Evolutionary conservation across 2,329 filamentous ascomycete species (phyloP).

Genomic region (Chaetoscypha palmicola): DNA sequence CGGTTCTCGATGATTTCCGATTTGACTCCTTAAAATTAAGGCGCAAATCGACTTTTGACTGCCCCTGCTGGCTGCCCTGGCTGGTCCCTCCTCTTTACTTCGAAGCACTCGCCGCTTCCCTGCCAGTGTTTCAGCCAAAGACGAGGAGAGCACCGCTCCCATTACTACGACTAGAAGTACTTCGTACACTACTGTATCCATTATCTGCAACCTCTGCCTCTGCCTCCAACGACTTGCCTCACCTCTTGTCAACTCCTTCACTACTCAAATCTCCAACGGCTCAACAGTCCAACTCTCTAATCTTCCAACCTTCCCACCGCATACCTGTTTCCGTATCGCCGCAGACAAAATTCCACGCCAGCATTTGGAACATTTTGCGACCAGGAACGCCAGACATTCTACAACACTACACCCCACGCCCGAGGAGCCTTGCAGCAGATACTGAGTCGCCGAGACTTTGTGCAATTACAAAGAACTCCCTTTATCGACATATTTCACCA

Average conservation of each 20-base stretch:
- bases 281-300: background rate
- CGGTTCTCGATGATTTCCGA: too few relatives aligned
- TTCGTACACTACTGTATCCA: too few relatives aligned
- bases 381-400: constrained; percentile 2
- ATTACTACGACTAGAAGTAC: too few relatives aligned
- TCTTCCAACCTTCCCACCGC: too few relatives aligned
- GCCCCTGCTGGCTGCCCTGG: too few relatives aligned
- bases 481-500: background rate
- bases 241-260: background rate
- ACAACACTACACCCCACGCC: background rate
- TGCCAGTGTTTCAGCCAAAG: background rate
- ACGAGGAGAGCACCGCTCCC: background rate
- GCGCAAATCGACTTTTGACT: too few relatives aligned
- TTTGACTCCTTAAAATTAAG: too few relatives aligned
- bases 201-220: too few relatives aligned
- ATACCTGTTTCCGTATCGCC: too few relatives aligned
- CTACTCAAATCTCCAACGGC: background rate
- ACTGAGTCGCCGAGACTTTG: background rate
- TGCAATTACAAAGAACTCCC: background rate
- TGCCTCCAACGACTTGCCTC: background rate
- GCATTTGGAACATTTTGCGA: constrained; percentile 7
- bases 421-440: background rate
- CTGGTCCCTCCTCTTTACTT: too few relatives aligned
- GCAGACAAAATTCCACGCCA: background rate
- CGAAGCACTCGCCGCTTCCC: background rate